These are phyloP conservation scores for Pharus latifolius DNA, from an alignment of 176 grass and related monocot genomes.

Conservation along the genomic window DNA sequence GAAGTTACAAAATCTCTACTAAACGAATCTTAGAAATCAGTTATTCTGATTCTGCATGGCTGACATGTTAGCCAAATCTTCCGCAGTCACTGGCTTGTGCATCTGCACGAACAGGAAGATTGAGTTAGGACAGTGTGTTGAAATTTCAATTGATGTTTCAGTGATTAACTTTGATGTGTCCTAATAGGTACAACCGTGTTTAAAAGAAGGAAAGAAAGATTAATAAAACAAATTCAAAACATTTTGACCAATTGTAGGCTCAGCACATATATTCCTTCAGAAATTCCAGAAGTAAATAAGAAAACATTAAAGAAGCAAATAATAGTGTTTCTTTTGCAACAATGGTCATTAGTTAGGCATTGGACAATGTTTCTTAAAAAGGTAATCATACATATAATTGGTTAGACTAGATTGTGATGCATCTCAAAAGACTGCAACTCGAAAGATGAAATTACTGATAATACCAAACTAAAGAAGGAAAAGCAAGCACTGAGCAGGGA, in stretches of 20 bases:
- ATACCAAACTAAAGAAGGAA: not conserved
- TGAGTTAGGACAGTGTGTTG: not conserved
- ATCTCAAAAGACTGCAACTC: not conserved
- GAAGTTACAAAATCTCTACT: not conserved
- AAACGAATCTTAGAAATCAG: not conserved
- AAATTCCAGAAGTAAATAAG: not conserved
- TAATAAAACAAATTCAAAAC: not conserved
- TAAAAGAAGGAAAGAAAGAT: not conserved
- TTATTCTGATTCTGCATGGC: slow-evolving; percentile 28
- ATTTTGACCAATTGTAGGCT: not conserved
- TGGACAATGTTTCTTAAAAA: not conserved
- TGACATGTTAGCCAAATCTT: slow-evolving; percentile 50
- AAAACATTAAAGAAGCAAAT: not conserved
- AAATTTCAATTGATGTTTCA: not conserved
- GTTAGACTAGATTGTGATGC: not conserved
- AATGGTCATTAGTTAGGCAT: no score
- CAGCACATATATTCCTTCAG: no score
- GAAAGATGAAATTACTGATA: not conserved
- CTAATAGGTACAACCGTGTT: not conserved
- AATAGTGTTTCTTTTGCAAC: no score
- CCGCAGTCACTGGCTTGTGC: slow-evolving; percentile 66
- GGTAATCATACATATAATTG: not conserved
- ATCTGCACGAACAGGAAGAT: slow-evolving; percentile 50
- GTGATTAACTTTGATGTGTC: not conserved
- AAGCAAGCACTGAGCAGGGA: not conserved